phyloP scores from a whole-genome alignment of 768 basidiomycete species.

The Kwoniella dejecticola region DNA sequence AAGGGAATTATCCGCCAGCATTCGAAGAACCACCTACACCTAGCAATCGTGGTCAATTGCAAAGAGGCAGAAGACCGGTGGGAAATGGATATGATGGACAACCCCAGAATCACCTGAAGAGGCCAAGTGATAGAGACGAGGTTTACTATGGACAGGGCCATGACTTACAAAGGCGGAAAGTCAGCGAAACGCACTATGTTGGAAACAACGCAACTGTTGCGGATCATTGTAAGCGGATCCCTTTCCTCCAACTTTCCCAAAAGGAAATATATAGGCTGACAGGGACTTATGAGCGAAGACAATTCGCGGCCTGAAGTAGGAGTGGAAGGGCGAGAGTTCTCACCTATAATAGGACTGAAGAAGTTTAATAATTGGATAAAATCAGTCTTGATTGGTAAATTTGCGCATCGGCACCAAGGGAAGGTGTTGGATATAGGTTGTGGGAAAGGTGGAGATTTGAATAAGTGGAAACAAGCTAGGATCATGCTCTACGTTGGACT shows the following conservation, averaged over 20 bases:
- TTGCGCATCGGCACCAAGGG: slow-evolving; percentile 72
- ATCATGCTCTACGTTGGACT: slow-evolving; percentile 77
- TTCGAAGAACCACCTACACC: slow-evolving; percentile 18
- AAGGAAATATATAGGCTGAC: slow-evolving; percentile 1
- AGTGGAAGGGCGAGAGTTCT: slow-evolving; percentile 75
- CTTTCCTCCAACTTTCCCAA: too few species aligned
- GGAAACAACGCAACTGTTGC: slow-evolving; percentile 45
- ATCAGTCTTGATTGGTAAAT: slow-evolving; percentile 89
- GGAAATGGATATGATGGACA: slow-evolving; percentile 11
- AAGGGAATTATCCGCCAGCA: slow-evolving; percentile 13
- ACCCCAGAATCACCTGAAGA: slow-evolving; percentile 17
- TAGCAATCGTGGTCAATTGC: slow-evolving; percentile 3
- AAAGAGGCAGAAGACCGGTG: slow-evolving; percentile 2
- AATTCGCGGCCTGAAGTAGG: slow-evolving; percentile 92
- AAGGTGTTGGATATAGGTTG: slow-evolving; percentile 95
- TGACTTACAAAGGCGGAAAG: slow-evolving; percentile 34
- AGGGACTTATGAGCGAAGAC: slow-evolving; percentile 61
- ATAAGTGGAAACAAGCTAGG: slow-evolving; percentile 88
- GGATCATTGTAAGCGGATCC: slow-evolving; percentile 43
- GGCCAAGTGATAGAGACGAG: slow-evolving; percentile 21
- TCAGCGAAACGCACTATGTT: slow-evolving; percentile 36
- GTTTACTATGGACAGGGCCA: slow-evolving; percentile 17
- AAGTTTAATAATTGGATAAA: slow-evolving; percentile 99
- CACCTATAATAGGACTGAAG: slow-evolving; percentile 94
- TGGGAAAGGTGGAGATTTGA: slow-evolving; percentile 97